phyloP scores from a whole-genome alignment of 2,329 filamentous ascomycete species.

The Exophiala lecanii-corni region DNA sequence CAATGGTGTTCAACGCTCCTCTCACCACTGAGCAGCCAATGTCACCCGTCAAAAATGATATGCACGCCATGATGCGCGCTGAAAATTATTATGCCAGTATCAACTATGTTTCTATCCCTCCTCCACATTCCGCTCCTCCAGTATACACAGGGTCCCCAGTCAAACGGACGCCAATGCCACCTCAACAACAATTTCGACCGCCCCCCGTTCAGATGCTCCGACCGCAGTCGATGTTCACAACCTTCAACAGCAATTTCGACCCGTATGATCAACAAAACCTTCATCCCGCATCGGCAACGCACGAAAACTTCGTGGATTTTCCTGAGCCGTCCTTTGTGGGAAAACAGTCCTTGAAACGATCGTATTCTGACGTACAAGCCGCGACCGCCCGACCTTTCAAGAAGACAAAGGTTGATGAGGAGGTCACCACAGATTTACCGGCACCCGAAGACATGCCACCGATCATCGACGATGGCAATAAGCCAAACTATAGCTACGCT shows the following conservation, averaged over 20 bases:
- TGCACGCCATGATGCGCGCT: constrained; percentile 55
- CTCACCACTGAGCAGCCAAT: constrained; percentile 36
- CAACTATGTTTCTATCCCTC: constrained; percentile 58
- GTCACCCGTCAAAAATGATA: constrained; percentile 57
- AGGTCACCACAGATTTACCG: constrained; percentile 51
- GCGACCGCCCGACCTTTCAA: constrained; percentile 67
- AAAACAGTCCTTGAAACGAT: constrained; percentile 51
- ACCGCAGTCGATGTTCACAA: constrained; percentile 47
- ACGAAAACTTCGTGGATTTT: constrained; percentile 44
- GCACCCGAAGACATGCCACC: constrained; percentile 73
- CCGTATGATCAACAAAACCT: constrained; percentile 48
- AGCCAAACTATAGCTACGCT: constrained; percentile 90
- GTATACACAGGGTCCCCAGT: constrained; percentile 47
- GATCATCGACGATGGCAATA: constrained; percentile 79
- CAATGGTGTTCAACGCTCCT: constrained; percentile 63
- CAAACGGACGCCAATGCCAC: constrained; percentile 38
- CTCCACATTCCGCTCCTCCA: constrained; percentile 36
- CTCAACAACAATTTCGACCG: constrained; percentile 32
- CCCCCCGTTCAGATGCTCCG: constrained; percentile 34
- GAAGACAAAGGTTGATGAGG: constrained; percentile 60
- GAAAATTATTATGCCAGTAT: constrained; percentile 56
- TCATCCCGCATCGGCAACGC: constrained; percentile 36
- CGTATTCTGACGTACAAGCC: constrained; percentile 67
- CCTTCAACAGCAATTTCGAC: constrained; percentile 40
- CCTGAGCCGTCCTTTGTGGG: constrained; percentile 43